Evolutionary conservation across 164 flowering plant species (phyloP), one percentile per base, ranked within the genome.

Genomic region (Tetracentron sinense): DNA sequence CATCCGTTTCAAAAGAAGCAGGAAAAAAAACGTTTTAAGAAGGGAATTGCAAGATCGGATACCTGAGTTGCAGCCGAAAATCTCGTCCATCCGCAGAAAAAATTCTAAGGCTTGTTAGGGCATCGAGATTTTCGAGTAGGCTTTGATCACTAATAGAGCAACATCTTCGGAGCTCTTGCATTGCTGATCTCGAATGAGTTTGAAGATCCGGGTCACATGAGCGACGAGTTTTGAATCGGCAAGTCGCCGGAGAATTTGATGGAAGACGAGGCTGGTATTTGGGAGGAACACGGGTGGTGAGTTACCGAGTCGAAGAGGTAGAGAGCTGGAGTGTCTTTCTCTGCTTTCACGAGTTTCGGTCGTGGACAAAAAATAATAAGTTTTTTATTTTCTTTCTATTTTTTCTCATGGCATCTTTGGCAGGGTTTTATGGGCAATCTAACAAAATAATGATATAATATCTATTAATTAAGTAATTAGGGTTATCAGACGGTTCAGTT

Each of bases 1-100:
- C 84, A 44, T 57, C 79, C 4, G 79, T 75, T 60, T 71, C 74
- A 55, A 82, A 83, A n/a, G n/a, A n/a, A n/a, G n/a, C n/a, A n/a
- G n/a, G n/a, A n/a, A n/a, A n/a, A n/a, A n/a, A n/a, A n/a, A n/a
- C n/a, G n/a, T n/a, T n/a, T n/a, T n/a, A n/a, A n/a, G n/a, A n/a
- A n/a, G n/a, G n/a, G n/a, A n/a, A n/a, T 92, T 92, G 61, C 60
- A 88, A 16, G 94, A 88, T 27, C 85, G 75, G 6, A 84, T 72
- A 3, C 86, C 91, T 1, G 97, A 89, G 21, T 65, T 51, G 56
- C 96, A 90, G 22, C 92, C 88, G 50, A 88, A 88, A 52, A 80
- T 72, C 29, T 83, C 79, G 7, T 42, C 59, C 96, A 90, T 87
- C 6, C 63, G 66, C 38, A 69, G 83, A 61, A 90, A 90, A 27